phyloP scores from a whole-genome alignment of 371 early-diverging fungal species.

The Rhizopus delemar region DNA sequence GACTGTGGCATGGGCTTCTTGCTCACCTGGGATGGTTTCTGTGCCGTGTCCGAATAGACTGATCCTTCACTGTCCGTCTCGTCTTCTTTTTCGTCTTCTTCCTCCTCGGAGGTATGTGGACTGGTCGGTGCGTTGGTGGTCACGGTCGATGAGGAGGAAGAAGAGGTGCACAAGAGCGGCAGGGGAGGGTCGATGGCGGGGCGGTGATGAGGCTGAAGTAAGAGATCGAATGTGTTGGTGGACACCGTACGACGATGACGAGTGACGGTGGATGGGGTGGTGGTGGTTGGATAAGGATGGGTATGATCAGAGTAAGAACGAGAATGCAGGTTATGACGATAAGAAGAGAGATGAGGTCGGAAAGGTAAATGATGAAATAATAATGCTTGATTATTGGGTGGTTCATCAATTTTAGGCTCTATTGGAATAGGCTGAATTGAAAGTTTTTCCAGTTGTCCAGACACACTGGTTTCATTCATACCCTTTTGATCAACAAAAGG shows the following conservation, averaged over 20 bases:
- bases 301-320: constrained; percentile 53
- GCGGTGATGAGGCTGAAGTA: constrained; percentile 33
- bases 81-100: constrained; percentile 11
- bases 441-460: constrained; percentile 11
- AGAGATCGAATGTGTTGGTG: constrained; percentile 42
- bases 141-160: constrained; percentile 31
- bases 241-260: constrained; percentile 49
- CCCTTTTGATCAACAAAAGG: constrained; percentile 1
- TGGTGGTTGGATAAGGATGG: constrained; percentile 42
- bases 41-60: constrained; percentile 8
- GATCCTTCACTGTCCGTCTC: constrained; percentile 7
- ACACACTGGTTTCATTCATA: constrained; percentile 12
- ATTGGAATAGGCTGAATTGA: constrained; percentile 4
- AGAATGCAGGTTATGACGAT: constrained; percentile 44
- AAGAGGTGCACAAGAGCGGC: constrained; percentile 13
- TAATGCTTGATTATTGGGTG: neutral
- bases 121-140: constrained; percentile 27
- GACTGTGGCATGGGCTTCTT: neutral
- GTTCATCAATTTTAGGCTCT: constrained; percentile 1
- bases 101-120: constrained; percentile 17
- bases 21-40: neutral
- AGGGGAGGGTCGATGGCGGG: constrained; percentile 14
- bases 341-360: constrained; percentile 13
- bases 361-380: neutral
- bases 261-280: constrained; percentile 17